Evolutionary conservation across 176 grass and related monocot genomes (phyloP).

Genomic region (Zoysia pacifica): DNA sequence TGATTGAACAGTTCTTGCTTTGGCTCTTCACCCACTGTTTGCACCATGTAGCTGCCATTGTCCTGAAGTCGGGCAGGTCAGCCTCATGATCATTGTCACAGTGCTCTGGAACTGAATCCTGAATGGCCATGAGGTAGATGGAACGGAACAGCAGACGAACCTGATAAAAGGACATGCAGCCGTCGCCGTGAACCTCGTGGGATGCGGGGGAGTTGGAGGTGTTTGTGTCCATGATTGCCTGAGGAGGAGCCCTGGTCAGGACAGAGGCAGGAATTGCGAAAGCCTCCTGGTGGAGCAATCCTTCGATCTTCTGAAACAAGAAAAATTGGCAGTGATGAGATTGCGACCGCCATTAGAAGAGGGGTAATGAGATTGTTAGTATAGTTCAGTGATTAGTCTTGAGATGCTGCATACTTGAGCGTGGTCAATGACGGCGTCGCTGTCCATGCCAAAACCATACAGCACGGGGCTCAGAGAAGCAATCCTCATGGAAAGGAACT

Average conservation of each 20-base stretch:
- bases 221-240: slow-evolving; percentile 53
- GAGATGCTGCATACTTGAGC: slow-evolving; percentile 42
- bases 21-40: slow-evolving; percentile 56
- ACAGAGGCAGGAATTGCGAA: slow-evolving; percentile 44
- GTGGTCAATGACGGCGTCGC: slow-evolving; percentile 51
- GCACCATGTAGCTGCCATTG: slow-evolving; percentile 58
- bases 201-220: slow-evolving; percentile 38
- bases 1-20: slow-evolving; percentile 71
- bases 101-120: slow-evolving; percentile 39
- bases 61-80: slow-evolving; percentile 49
- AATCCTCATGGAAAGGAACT: slow-evolving; percentile 99
- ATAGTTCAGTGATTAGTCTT: background rate
- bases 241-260: slow-evolving; percentile 44
- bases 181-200: slow-evolving; percentile 51
- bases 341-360: background rate
- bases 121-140: slow-evolving; percentile 17
- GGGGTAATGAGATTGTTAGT: background rate
- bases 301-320: slow-evolving; percentile 61
- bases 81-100: slow-evolving; percentile 13
- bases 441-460: slow-evolving; percentile 64
- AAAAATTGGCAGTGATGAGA: background rate
- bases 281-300: slow-evolving; percentile 54
- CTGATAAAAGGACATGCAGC: slow-evolving; percentile 50
- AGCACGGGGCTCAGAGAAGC: slow-evolving; percentile 69
- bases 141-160: slow-evolving; percentile 28